Percentiles rank a stretch among this genome's conserved stretches.
Evolutionary conservation across 1,284 basidiomycete genomes (phyloP).

Genomic region (Ceratobasidium theobromae): DNA sequence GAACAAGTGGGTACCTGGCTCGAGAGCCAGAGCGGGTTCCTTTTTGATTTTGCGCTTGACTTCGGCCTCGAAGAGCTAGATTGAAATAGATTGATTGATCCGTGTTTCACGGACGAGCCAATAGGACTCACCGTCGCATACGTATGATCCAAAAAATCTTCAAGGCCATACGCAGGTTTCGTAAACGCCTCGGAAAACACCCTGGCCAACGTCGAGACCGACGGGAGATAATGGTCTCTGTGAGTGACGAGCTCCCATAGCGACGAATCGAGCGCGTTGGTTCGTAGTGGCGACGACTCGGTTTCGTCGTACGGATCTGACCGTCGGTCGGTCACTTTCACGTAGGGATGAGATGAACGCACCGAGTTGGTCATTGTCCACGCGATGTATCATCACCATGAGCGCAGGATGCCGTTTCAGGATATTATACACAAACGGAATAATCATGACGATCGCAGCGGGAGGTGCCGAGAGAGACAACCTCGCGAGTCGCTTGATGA

Average conservation of each 20-base stretch:
- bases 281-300: constrained; percentile 74
- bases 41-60: constrained; percentile 75
- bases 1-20: constrained; percentile 33
- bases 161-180: constrained; percentile 85
- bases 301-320: constrained; percentile 71
- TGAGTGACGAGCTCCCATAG: constrained; percentile 90
- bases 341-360: not conserved
- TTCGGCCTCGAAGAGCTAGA: constrained; percentile 86
- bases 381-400: constrained; percentile 89
- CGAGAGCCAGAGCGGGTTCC: constrained; percentile 62
- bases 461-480: constrained; percentile 86
- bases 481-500: constrained; percentile 87
- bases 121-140: constrained; percentile 49
- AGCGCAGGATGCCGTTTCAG: constrained; percentile 89
- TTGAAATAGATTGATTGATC: not conserved
- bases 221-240: constrained; percentile 79
- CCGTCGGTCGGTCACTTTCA: not conserved
- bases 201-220: constrained; percentile 79
- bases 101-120: not conserved
- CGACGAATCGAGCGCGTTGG: constrained; percentile 81
- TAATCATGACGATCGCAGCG: constrained; percentile 84
- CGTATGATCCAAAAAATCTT: constrained; percentile 96
- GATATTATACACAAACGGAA: constrained; percentile 94
- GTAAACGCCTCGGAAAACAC: constrained; percentile 93
- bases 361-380: constrained; percentile 43